phyloP scores from a whole-genome alignment of 139 green algal species.

The Tetradesmus obliquus region DNA sequence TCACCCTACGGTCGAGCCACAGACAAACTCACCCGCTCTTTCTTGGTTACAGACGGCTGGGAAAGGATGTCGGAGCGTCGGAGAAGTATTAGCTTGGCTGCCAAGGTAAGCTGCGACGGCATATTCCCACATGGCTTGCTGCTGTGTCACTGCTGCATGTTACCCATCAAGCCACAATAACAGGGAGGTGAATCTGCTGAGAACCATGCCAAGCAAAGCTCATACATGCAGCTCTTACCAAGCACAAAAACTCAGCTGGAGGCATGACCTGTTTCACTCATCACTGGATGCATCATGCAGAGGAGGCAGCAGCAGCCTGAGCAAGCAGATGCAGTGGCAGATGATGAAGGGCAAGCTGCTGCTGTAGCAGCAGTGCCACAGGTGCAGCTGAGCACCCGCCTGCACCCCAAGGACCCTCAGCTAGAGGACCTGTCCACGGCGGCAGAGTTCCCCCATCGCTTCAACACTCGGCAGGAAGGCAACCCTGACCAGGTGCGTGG shows the following conservation, averaged over 20 bases:
- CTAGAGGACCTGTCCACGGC: not conserved
- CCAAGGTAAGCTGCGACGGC: not conserved
- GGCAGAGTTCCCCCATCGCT: conserved; percentile 22
- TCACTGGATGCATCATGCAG: not conserved
- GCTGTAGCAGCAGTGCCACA: not conserved
- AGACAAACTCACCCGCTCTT: not conserved
- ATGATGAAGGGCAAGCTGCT: not conserved
- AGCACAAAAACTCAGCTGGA: too few relatives aligned
- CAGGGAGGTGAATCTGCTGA: too few relatives aligned
- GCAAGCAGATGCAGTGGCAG: not conserved
- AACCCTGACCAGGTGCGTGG: not conserved
- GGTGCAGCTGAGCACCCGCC: not conserved
- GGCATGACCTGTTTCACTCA: too few relatives aligned
- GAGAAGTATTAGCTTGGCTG: not conserved
- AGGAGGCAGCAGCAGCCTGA: not conserved
- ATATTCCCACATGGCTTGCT: not conserved
- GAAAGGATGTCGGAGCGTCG: not conserved
- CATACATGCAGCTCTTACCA: too few relatives aligned
- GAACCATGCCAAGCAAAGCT: too few relatives aligned
- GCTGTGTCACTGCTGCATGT: not conserved
- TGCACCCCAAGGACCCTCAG: not conserved
- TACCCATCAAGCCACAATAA: too few relatives aligned
- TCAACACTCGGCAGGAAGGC: not conserved
- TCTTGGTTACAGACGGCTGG: not conserved
- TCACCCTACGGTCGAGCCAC: not conserved